Base-by-base conservation (phyloP, 2,329 filamentous ascomycete genomes). In the Venturia aucupariae region DNA sequence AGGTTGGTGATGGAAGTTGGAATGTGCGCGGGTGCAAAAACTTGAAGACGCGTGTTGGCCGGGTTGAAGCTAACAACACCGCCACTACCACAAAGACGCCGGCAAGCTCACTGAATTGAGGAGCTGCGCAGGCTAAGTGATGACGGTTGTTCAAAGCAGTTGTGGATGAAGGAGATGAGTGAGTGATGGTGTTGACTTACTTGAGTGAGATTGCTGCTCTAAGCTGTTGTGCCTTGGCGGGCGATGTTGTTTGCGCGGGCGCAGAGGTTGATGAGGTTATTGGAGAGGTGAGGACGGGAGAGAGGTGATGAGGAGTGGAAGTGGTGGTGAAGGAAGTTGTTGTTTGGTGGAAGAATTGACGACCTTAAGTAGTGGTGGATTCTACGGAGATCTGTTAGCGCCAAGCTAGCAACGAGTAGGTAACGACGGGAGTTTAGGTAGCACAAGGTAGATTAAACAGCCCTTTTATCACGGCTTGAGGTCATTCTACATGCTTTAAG, bases 151-250 rank as follows among this genome's bases (percentile, higher is more conserved):
- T 38, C 8, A 35, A 24, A 57, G 51, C 51, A 35, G 51, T 30
- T 19, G 19, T 35, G 30, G 27, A 57, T n/a, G 51, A 57, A 57
- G 51, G 27, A 19, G 8, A 15, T 57, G 51, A 13, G 15, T 38
- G 27, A 19, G 51, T 32, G 51, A 35, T 57, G 51, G 51, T n/a
- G 27, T 57, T 57, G 51, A 35, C 51, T 35, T 57, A 57, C 51
- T 57, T 57, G 51, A 35, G 27, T 57, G 30, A 5, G n/a, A 3
- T 57, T 57, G 51, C 30, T 57, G 51, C 19, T 57, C 51, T 13
- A 57, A 35, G 27, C 51, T 57, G n/a, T 35, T 57, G 51, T 57
- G 51, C 51, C 51, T 57, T 35, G 27, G 13, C 19, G 15, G 30
- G 51, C 51, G 30, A 57, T 57, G 51, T 8, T 57, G 15, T 32